These are phyloP conservation scores for Bipolaris sorokiniana DNA, from an alignment of 2,329 filamentous ascomycete genomes.

Conservation along the genomic window DNA sequence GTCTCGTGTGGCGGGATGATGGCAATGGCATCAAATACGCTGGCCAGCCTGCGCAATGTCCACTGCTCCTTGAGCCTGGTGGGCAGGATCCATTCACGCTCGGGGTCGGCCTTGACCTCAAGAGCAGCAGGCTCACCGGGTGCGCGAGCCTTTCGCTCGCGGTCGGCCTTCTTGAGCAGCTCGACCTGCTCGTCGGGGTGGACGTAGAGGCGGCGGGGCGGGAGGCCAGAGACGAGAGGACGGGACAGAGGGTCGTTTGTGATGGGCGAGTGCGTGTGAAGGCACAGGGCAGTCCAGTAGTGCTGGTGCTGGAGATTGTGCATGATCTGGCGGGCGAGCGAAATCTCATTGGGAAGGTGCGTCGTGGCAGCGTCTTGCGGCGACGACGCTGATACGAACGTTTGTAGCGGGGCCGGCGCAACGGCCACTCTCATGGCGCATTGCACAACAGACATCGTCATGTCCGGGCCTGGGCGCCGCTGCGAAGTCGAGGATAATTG, in stretches of 20 bases:
- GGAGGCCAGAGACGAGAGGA: slow-evolving; percentile 73
- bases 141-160: slow-evolving; percentile 51
- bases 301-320: slow-evolving; percentile 78
- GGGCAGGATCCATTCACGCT: slow-evolving; percentile 77
- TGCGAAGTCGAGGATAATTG: slow-evolving; percentile 22
- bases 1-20: slow-evolving; percentile 51
- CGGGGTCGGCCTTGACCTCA: slow-evolving; percentile 51
- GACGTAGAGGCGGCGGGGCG: slow-evolving; percentile 74
- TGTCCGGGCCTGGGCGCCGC: slow-evolving; percentile 22
- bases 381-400: slow-evolving; percentile 32
- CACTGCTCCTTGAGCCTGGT: slow-evolving; percentile 75
- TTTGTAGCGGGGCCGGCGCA: slow-evolving; percentile 41
- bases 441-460: slow-evolving; percentile 31
- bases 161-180: slow-evolving; percentile 65
- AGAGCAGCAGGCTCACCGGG: slow-evolving; percentile 48
- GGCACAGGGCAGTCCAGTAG: slow-evolving; percentile 69
- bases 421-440: slow-evolving; percentile 32
- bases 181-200: slow-evolving; percentile 84
- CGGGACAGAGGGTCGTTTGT: slow-evolving; percentile 57
- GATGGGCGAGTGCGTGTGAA: slow-evolving; percentile 58
- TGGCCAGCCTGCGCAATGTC: slow-evolving; percentile 69
- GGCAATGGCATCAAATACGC: slow-evolving; percentile 67
- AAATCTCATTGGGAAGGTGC: slow-evolving; percentile 47
- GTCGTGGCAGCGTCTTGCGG: slow-evolving; percentile 15
- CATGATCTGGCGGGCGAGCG: slow-evolving; percentile 66